A percentile compares a stretch with the other conserved stretches of the same genome.
These are phyloP conservation scores for Cicer cuneatum DNA, from an alignment of 306 rosid genomes.

Conservation along the genomic window DNA sequence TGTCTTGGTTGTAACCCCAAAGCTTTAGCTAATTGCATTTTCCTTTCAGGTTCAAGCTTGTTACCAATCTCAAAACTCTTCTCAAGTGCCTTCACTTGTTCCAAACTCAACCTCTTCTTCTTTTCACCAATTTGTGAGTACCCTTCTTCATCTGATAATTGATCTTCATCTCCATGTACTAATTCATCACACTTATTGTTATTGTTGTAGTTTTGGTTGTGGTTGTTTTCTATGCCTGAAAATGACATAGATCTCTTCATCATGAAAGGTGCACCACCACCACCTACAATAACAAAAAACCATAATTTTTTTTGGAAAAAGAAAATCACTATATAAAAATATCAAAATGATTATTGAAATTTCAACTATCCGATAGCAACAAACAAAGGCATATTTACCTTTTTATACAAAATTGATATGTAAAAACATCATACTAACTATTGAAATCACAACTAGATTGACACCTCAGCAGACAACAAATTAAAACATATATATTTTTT, in stretches of 20 bases:
- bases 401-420: no score
- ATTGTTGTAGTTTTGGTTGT: conserved; percentile 15
- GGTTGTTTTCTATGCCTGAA: conserved; percentile 67
- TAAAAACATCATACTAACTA: no score
- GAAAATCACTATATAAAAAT: no score
- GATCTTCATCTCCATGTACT: conserved; percentile 63
- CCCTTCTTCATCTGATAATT: conserved; percentile 89
- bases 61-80: conserved; percentile 92
- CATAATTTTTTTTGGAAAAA: not conserved
- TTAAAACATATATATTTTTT: no score
- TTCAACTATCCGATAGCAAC: no score
- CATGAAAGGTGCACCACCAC: conserved; percentile 60
- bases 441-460: no score
- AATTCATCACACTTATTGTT: conserved; percentile 48
- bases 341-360: no score
- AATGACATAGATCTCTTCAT: conserved; percentile 92
- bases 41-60: conserved; percentile 95
- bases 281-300: conserved; percentile 41
- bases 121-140: conserved; percentile 77
- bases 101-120: conserved; percentile 83
- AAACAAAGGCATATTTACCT: no score
- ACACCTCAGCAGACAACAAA: no score
- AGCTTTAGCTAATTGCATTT: conserved; percentile 82
- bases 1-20: conserved; percentile 88
- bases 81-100: conserved; percentile 91